Base-by-base conservation (phyloP, 2,329 filamentous ascomycete genomes). In the Magnaporthiopsis rhizophila region DNA sequence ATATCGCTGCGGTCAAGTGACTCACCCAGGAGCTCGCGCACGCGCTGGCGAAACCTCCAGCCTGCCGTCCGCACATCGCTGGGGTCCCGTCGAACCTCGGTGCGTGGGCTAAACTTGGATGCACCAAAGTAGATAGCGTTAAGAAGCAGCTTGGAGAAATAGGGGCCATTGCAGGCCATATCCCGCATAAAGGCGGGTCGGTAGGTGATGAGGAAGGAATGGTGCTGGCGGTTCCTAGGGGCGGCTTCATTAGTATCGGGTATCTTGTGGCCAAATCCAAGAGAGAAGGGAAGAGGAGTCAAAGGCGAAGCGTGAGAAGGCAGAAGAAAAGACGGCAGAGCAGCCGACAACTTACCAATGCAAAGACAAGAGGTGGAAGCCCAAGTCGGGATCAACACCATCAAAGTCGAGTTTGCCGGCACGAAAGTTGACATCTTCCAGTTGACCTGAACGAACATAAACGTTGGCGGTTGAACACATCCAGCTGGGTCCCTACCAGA, bases 381-480 rank as follows among this genome's bases (percentile, higher is more conserved):
- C 82, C 9, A 84, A 68, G 15, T 83, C 79, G 0, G 81, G 77
- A 38, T 82, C 78, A 1, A 85, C 77, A 1, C 81, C 82, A 67
- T 85, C 82, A 69, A 86, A 84, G 68, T 86, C 82, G 3, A 84
- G 75, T 63, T 78, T 78, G 1, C 75, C 77, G 21, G 76, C 71
- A 5, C 74, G 72, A 57, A 79, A 74, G 66, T 84, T 79, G 64
- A 83, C 72, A 0, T 75, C 74, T 64, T 85, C 82, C 12, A 83
- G 71, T 65, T 85, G 82, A 9, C 68, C 76, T 78, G 21, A 32
- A 32, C 65, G 45, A 65, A 15, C 65, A 45, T 15, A 2, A 50
- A 9, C 18, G 12, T n/a, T 26, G 13, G 5, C 3, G 5, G 6
- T 12, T n/a, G 11, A 4, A 9, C n/a, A 26, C 18, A 26, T 18